Evolutionary conservation across 768 basidiomycete species (phyloP), one percentile per base, ranked within the genome.

Genomic region (Lepiota brunneoincarnata): DNA sequence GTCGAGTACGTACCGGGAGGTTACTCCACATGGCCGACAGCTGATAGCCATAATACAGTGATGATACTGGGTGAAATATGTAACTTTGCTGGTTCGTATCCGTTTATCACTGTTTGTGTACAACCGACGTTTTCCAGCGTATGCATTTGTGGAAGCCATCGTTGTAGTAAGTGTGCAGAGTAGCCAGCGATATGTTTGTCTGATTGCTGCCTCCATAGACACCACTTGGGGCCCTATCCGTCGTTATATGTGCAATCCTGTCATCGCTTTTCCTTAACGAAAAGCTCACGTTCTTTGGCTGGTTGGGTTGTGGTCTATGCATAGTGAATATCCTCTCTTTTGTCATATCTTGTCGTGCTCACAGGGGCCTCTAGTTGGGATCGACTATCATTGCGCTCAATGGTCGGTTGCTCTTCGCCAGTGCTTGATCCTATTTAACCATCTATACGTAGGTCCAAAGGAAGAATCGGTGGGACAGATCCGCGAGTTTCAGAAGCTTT

Each of bases 251-350:
- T 68, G 94, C 95, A 46, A 89, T 96, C 31, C 74, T 98, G 15
- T 95, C 95, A 6, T 94, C 92, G 26, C 76, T 96, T 59, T 91
- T 98, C 74, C 87, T 99, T 62, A 85, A 95, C 44, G 96, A 98
- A 69, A 91, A 78, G 50, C 81, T 99, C 40, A 90, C 87, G 34
- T 92, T 98, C 71, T 98, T 99, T 66, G 96, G 97, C 45, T 98
- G 95, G 94, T 77, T 98, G 58, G 96, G 94, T 17, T 97, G 94
- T 69, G 81, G 74, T 14, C 80, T 98, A 15, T 96, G 93, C 71
- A 92, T 98, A 64, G 87, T 93, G 62, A 63, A 91, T 72, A 36
- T 10, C 38, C 43, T 10, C 34, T 26, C 52, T 46, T 26, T 18
- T 21, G 40, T 24, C 23, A 28, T 41, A 26, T 7, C 31, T 24